Evolutionary conservation across 2,329 filamentous ascomycete genomes (phyloP).

Genomic region (Ophiostoma piceae): DNA sequence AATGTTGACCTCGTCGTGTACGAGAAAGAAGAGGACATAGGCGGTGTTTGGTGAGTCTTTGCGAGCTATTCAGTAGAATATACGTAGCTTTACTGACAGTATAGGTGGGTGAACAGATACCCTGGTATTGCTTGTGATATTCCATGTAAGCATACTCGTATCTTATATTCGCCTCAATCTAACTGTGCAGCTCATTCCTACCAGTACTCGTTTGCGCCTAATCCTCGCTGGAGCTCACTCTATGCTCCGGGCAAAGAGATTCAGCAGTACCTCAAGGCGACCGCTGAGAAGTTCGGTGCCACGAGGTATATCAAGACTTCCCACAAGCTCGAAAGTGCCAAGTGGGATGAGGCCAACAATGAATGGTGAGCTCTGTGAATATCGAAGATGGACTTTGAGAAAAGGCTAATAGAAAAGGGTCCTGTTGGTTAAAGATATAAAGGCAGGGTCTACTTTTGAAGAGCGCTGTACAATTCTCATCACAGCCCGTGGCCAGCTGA

Average conservation of each 20-base stretch:
- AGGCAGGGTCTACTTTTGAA: constrained; percentile 37
- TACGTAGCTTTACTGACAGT: neutral
- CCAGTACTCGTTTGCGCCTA: constrained; percentile 52
- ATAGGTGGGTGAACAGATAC: constrained; percentile 33
- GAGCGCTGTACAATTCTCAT: constrained; percentile 41
- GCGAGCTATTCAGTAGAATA: neutral
- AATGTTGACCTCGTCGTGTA: constrained; percentile 36
- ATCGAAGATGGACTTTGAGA: neutral
- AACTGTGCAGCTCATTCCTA: constrained; percentile 44
- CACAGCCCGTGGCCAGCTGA: constrained; percentile 41
- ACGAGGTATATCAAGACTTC: constrained; percentile 43
- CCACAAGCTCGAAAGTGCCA: constrained; percentile 39
- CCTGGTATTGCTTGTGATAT: constrained; percentile 37
- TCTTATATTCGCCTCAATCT: neutral
- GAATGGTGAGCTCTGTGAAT: constrained; percentile 32
- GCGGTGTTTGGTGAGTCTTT: constrained; percentile 34
- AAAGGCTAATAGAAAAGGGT: neutral
- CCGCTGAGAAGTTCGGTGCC: constrained; percentile 44
- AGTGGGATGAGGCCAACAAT: constrained; percentile 39
- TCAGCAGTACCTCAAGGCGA: constrained; percentile 43
- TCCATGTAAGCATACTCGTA: constrained; percentile 31
- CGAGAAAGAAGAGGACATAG: constrained; percentile 35
- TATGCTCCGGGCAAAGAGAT: constrained; percentile 49
- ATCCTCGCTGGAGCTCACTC: constrained; percentile 49
- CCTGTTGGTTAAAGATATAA: constrained; percentile 32